Conservation (phyloP, 2,329 filamentous ascomycete genomes). For the Fusarium sp. region DNA sequence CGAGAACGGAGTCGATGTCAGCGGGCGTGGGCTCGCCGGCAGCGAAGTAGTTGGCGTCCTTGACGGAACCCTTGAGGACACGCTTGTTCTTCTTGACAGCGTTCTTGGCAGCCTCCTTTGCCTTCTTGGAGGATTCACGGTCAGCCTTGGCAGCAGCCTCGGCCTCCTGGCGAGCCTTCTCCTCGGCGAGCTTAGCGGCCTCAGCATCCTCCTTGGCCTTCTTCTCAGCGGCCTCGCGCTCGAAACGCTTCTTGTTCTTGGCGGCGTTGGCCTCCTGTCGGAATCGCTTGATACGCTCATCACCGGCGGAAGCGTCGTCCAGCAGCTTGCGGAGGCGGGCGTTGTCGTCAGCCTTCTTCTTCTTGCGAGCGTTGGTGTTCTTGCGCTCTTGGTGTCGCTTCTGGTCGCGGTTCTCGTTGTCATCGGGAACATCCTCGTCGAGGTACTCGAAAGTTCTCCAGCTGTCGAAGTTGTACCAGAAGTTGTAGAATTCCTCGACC, state of each 20-base stretch:
- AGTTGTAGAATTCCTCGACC: slow-evolving; percentile 98
- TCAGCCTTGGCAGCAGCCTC: slow-evolving; percentile 88
- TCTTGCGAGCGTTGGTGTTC: slow-evolving; percentile 96
- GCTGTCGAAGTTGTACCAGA: slow-evolving; percentile 99
- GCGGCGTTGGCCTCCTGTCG: slow-evolving; percentile 87
- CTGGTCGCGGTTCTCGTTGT: slow-evolving; percentile 99
- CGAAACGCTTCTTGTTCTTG: slow-evolving; percentile 95
- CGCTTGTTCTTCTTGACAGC: slow-evolving; percentile 99
- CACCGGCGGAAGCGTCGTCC: slow-evolving; percentile 83
- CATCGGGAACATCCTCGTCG: slow-evolving; percentile 97
- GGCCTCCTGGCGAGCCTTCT: slow-evolving; percentile 80
- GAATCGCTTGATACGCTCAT: slow-evolving; percentile 99
- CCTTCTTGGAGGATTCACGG: slow-evolving; percentile 89
- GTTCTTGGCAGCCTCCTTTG: slow-evolving; percentile 98
- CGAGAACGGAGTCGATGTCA: slow-evolving; percentile 84
- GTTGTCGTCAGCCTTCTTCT: slow-evolving; percentile 99
- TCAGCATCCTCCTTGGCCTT: slow-evolving; percentile 85
- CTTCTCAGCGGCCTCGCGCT: slow-evolving; percentile 92
- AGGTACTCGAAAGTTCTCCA: slow-evolving; percentile 98
- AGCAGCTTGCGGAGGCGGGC: slow-evolving; percentile 88
- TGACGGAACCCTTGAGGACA: slow-evolving; percentile 90
- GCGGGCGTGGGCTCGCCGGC: slow-evolving; percentile 77
- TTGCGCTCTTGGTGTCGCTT: slow-evolving; percentile 98
- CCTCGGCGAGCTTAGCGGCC: slow-evolving; percentile 85
- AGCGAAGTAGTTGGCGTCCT: slow-evolving; percentile 97